Conservation (phyloP, 2,329 filamentous ascomycete genomes). For the Ceratocystis cubensis region DNA sequence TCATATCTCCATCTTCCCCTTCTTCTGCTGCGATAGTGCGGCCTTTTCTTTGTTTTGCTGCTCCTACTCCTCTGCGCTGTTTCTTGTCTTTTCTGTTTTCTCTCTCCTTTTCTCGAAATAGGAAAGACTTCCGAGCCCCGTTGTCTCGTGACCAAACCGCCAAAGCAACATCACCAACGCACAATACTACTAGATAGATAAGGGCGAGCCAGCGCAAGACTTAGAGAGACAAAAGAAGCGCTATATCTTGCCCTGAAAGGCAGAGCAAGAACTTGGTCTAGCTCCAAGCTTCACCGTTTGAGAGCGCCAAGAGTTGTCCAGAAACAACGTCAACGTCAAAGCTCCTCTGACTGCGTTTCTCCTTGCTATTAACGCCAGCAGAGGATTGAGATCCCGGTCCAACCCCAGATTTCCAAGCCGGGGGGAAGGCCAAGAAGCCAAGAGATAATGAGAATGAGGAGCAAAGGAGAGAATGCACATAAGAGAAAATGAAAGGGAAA, state of each 20-base stretch:
- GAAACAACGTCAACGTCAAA: slow-evolving; percentile 8
- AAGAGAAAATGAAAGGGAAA: not conserved
- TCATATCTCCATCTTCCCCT: not conserved
- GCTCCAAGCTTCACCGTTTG: not conserved
- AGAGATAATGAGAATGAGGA: not conserved
- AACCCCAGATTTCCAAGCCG: not conserved
- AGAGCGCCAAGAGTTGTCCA: slow-evolving; percentile 6
- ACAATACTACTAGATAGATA: not conserved
- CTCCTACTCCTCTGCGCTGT: not conserved
- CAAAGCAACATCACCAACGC: not conserved
- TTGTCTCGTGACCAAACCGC: slow-evolving; percentile 2
- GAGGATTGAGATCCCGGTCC: not conserved
- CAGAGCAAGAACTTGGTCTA: not conserved
- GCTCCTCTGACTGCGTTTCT: slow-evolving; percentile 1
- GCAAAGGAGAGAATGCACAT: not conserved
- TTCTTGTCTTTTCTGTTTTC: not conserved
- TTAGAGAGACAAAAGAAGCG: not conserved
- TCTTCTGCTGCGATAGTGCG: not conserved
- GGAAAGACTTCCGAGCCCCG: not conserved
- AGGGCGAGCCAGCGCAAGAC: not conserved
- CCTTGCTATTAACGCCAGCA: not conserved
- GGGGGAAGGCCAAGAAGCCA: not conserved
- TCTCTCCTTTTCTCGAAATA: not conserved
- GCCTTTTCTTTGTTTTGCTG: not conserved
- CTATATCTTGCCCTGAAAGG: not conserved